phyloP scores from a whole-genome alignment of 1,139 yeast species.

The Magnusiomyces fungicola region DNA sequence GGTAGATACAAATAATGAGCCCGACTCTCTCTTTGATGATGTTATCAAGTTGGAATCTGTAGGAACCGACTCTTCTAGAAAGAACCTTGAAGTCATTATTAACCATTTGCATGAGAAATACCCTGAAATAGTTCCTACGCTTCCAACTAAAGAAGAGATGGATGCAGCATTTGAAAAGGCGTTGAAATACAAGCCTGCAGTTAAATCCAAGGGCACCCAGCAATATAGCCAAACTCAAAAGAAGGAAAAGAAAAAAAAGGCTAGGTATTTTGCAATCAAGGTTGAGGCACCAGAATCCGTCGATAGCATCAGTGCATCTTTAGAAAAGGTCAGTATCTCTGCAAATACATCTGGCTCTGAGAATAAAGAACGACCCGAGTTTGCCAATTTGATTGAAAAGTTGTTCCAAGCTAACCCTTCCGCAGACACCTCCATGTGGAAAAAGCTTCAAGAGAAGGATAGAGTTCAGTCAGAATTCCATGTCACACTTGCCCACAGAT shows the following conservation, averaged over 20 bases:
- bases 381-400: constrained; percentile 17
- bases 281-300: constrained; percentile 22
- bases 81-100: constrained; percentile 45
- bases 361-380: too few species aligned
- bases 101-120: constrained; percentile 35
- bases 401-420: constrained; percentile 19
- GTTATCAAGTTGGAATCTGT: constrained; percentile 46
- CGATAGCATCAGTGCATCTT: constrained; percentile 11
- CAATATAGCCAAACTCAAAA: constrained; percentile 14
- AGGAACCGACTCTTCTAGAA: constrained; percentile 45
- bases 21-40: constrained; percentile 63
- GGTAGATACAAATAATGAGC: constrained; percentile 39
- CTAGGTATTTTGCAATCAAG: constrained; percentile 37
- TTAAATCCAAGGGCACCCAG: not conserved
- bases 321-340: not conserved
- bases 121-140: constrained; percentile 40
- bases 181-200: constrained; percentile 23
- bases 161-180: constrained; percentile 26
- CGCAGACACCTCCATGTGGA: constrained; percentile 22
- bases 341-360: too few species aligned
- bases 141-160: constrained; percentile 34
- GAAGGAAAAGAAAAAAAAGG: constrained; percentile 25
- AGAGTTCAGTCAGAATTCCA: constrained; percentile 60
- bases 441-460: constrained; percentile 30
- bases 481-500: constrained; percentile 63